A percentile compares a stretch with the other conserved stretches of the same genome.
phyloP scores from a whole-genome alignment of 2,329 filamentous ascomycete genomes.

The Alternaria sp. region DNA sequence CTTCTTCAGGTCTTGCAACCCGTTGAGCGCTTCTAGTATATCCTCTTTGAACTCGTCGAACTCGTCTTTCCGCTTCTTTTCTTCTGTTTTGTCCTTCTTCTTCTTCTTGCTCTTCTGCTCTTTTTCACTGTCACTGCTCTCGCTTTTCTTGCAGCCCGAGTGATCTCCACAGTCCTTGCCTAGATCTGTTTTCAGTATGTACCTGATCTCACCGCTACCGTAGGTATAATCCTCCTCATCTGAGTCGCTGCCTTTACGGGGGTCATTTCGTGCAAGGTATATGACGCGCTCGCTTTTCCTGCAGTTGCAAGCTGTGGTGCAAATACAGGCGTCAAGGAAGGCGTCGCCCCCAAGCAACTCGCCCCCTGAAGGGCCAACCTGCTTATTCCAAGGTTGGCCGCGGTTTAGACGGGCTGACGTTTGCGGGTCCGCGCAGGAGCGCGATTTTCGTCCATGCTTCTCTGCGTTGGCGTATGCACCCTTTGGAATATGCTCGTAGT shows the following conservation, averaged over 20 bases:
- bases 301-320: slow-evolving; percentile 39
- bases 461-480: slow-evolving; percentile 19
- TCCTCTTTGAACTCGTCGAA: slow-evolving; percentile 23
- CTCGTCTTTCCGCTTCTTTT: slow-evolving; percentile 15
- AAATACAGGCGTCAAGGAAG: slow-evolving; percentile 43
- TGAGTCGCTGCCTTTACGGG: not conserved
- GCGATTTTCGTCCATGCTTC: not conserved
- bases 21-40: slow-evolving; percentile 23
- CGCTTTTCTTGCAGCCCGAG: slow-evolving; percentile 17
- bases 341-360: slow-evolving; percentile 35
- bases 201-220: slow-evolving; percentile 35
- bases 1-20: slow-evolving; percentile 10
- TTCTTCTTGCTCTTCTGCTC: slow-evolving; percentile 8
- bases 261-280: slow-evolving; percentile 23
- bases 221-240: slow-evolving; percentile 10
- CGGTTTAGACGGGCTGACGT: slow-evolving; percentile 21
- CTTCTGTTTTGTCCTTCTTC: slow-evolving; percentile 14
- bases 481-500: slow-evolving; percentile 25
- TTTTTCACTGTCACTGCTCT: not conserved
- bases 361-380: slow-evolving; percentile 25
- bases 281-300: slow-evolving; percentile 39
- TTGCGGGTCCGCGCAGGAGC: slow-evolving; percentile 1
- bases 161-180: slow-evolving; percentile 40
- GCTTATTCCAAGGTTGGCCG: slow-evolving; percentile 9
- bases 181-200: slow-evolving; percentile 36